Percentiles rank a stretch among this genome's conserved stretches.
phyloP scores from a whole-genome alignment of 805 yeast genomes.

The Brettanomyces sp. region DNA sequence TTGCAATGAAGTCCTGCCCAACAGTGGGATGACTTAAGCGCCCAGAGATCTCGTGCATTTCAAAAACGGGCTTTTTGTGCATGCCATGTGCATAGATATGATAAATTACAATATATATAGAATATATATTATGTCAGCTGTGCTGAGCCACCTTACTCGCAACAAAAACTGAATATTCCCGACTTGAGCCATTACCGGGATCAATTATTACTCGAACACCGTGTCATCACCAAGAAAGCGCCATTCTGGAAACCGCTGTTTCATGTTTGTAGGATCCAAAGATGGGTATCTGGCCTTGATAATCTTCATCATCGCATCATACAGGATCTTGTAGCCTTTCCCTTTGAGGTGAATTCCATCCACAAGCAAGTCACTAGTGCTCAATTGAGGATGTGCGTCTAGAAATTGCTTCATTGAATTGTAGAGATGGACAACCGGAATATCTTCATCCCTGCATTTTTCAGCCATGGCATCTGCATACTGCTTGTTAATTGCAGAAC shows the following conservation, averaged over 20 bases:
- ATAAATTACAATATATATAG: too few relatives aligned
- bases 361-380: slow-evolving; percentile 13
- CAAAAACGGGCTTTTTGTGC: too few relatives aligned
- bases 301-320: slow-evolving; percentile 20
- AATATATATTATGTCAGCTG: too few relatives aligned
- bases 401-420: slow-evolving; percentile 15
- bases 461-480: slow-evolving; percentile 44
- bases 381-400: slow-evolving; percentile 18
- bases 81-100: too few relatives aligned
- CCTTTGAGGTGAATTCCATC: slow-evolving; percentile 42
- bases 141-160: too few relatives aligned
- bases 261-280: slow-evolving; percentile 11
- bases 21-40: too few relatives aligned
- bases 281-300: slow-evolving; percentile 27
- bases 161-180: too few relatives aligned
- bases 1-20: too few relatives aligned
- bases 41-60: too few relatives aligned
- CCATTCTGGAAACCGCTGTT: slow-evolving; percentile 17
- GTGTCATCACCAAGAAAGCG: slow-evolving; percentile 2
- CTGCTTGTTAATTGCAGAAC: slow-evolving; percentile 31
- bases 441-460: slow-evolving; percentile 35
- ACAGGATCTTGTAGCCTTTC: slow-evolving; percentile 29
- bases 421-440: slow-evolving; percentile 55
- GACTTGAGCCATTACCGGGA: too few relatives aligned
- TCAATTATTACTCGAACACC: background rate